phyloP scores from a whole-genome alignment of 495 filamentous ascomycete genomes.

The Pseudotulostoma volvatum region DNA sequence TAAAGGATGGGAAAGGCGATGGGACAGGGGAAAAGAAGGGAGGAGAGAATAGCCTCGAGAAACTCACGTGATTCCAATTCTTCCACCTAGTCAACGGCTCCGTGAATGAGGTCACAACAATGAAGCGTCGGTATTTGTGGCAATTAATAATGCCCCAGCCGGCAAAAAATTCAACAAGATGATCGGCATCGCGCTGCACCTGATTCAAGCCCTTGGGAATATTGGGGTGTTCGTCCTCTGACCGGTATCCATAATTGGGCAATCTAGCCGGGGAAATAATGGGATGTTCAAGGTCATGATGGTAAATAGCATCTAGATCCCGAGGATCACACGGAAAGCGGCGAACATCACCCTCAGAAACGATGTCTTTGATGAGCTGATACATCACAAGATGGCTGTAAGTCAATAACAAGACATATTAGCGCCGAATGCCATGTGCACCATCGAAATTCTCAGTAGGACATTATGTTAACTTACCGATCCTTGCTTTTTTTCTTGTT shows the following conservation, averaged over 20 bases:
- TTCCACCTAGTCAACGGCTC: constrained; percentile 15
- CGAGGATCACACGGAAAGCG: constrained; percentile 5
- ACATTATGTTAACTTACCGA: constrained; percentile 10
- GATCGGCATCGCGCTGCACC: constrained; percentile 17
- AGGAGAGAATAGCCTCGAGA: too few relatives aligned
- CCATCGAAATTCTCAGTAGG: neutral
- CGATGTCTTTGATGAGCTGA: constrained; percentile 14
- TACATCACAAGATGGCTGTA: constrained; percentile 8
- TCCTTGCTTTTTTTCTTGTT: constrained; percentile 5
- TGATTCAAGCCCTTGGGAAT: constrained; percentile 12
- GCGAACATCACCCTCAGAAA: constrained; percentile 2
- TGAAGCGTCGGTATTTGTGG: constrained; percentile 19
- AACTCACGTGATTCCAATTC: constrained; percentile 19
- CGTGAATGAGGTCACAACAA: constrained; percentile 9
- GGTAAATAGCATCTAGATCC: constrained; percentile 7
- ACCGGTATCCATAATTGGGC: constrained; percentile 10
- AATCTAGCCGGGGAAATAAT: constrained; percentile 13
- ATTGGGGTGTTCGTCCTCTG: constrained; percentile 6
- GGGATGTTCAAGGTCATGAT: constrained; percentile 6
- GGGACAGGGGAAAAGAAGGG: neutral
- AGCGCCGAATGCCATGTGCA: neutral
- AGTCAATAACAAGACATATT: neutral
- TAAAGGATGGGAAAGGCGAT: neutral
- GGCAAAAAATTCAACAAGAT: constrained; percentile 28
- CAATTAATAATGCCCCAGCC: constrained; percentile 23